These are phyloP conservation scores for Penicillium sp. DNA, from an alignment of 2,329 filamentous ascomycete species.

Conservation along the genomic window DNA sequence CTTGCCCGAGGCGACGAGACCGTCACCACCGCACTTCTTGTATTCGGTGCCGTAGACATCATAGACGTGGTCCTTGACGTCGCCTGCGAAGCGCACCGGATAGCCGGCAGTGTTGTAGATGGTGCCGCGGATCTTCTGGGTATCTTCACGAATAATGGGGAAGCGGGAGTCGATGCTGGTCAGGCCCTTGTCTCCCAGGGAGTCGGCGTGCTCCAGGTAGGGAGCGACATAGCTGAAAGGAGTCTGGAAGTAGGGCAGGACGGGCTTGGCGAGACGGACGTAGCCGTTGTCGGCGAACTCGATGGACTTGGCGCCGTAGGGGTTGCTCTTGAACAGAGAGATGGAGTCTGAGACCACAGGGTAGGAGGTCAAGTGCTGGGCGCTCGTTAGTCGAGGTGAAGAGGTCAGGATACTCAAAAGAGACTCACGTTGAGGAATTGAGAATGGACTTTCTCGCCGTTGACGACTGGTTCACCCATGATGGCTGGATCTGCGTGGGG, in stretches of 20 bases:
- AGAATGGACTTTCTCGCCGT: conserved; percentile 51
- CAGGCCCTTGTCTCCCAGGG: conserved; percentile 70
- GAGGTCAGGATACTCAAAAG: conserved; percentile 4
- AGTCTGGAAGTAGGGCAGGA: conserved; percentile 73
- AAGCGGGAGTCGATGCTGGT: conserved; percentile 67
- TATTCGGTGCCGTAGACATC: conserved; percentile 46
- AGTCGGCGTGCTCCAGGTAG: conserved; percentile 79
- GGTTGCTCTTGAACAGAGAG: conserved; percentile 74
- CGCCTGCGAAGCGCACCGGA: conserved; percentile 62
- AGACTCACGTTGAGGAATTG: conserved; percentile 44
- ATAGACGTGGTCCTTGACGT: conserved; percentile 50
- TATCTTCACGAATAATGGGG: conserved; percentile 73
- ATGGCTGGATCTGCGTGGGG: conserved; percentile 49
- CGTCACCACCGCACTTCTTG: conserved; percentile 53
- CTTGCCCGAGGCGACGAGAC: conserved; percentile 66
- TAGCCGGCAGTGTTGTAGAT: conserved; percentile 61
- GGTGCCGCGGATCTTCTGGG: conserved; percentile 65
- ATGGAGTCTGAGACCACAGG: conserved; percentile 79
- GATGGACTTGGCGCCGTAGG: conserved; percentile 79
- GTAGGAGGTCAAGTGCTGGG: conserved; percentile 78
- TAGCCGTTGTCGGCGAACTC: conserved; percentile 73
- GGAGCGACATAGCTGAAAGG: conserved; percentile 81
- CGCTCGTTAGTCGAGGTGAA: conserved; percentile 18
- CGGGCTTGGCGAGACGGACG: conserved; percentile 70
- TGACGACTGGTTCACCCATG: conserved; percentile 50